phyloP scores from a whole-genome alignment of 2,329 filamentous ascomycete genomes.

The Paradendryphiella salina region DNA sequence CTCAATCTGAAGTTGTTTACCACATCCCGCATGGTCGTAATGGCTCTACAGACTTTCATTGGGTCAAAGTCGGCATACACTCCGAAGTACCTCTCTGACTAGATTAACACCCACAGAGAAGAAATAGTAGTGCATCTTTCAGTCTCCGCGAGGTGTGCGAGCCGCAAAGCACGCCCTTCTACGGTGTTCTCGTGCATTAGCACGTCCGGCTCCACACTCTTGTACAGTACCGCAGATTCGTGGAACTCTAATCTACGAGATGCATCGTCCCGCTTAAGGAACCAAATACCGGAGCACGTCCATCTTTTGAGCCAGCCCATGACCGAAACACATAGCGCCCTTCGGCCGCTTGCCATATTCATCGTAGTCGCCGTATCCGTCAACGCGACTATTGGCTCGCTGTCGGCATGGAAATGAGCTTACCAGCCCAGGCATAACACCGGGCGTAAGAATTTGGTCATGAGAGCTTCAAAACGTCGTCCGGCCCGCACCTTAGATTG shows the following conservation, averaged over 20 bases:
- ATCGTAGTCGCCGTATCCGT: not conserved
- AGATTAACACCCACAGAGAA: not conserved
- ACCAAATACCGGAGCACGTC: conserved; percentile 1
- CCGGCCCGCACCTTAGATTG: conserved; percentile 14
- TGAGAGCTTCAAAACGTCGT: conserved; percentile 7
- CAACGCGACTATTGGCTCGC: conserved; percentile 7
- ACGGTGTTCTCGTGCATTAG: conserved; percentile 3
- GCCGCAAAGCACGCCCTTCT: not conserved
- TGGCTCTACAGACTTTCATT: not conserved
- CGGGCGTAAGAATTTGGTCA: conserved; percentile 1
- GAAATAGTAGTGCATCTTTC: not conserved
- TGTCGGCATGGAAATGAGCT: conserved; percentile 4
- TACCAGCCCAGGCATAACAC: not conserved
- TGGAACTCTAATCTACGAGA: conserved; percentile 1
- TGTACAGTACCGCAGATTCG: conserved; percentile 7
- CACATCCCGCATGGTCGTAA: not conserved
- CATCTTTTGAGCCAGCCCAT: not conserved
- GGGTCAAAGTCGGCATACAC: conserved; percentile 8
- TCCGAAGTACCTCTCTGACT: not conserved
- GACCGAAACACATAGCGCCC: not conserved
- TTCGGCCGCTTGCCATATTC: conserved; percentile 7
- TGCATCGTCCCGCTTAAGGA: not conserved
- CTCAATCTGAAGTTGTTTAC: not conserved
- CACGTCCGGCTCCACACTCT: not conserved
- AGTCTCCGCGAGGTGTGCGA: not conserved